phyloP scores from a whole-genome alignment of 1,284 basidiomycete genomes.

The Rhizoctonia solani region DNA sequence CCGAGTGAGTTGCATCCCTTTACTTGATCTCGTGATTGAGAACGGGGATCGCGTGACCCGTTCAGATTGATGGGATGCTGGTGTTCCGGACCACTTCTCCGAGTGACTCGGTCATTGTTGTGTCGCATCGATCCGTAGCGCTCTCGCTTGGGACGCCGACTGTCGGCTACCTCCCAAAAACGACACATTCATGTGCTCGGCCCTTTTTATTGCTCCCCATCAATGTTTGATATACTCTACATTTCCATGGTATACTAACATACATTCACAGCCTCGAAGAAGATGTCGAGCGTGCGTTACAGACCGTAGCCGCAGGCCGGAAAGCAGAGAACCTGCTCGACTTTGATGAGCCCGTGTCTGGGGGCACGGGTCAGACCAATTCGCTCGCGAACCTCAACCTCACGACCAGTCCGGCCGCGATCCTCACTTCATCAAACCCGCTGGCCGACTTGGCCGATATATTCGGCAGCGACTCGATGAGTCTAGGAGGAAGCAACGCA shows the following conservation, averaged over 20 bases:
- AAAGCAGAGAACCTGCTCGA: slow-evolving; percentile 95
- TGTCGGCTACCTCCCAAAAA: no score
- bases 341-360: slow-evolving; percentile 69
- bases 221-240: no score
- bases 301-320: slow-evolving; percentile 87
- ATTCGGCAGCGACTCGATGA: slow-evolving; percentile 57
- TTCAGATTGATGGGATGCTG: no score
- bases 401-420: slow-evolving; percentile 35
- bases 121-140: no score
- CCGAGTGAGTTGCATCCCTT: slow-evolving; percentile 57
- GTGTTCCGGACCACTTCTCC: no score
- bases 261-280: slow-evolving; percentile 52
- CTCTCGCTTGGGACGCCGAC: no score
- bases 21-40: neutral
- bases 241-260: neutral
- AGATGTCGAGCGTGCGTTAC: slow-evolving; percentile 77
- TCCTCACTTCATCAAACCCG: slow-evolving; percentile 62
- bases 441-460: slow-evolving; percentile 89
- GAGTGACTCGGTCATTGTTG: no score
- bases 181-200: no score
- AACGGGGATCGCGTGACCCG: neutral
- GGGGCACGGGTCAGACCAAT: slow-evolving; percentile 74
- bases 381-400: slow-evolving; percentile 73
- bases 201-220: no score
- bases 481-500: slow-evolving; percentile 4